These are phyloP conservation scores for Cyclaneusma minus DNA, from an alignment of 2,329 filamentous ascomycete species.

Conservation along the genomic window DNA sequence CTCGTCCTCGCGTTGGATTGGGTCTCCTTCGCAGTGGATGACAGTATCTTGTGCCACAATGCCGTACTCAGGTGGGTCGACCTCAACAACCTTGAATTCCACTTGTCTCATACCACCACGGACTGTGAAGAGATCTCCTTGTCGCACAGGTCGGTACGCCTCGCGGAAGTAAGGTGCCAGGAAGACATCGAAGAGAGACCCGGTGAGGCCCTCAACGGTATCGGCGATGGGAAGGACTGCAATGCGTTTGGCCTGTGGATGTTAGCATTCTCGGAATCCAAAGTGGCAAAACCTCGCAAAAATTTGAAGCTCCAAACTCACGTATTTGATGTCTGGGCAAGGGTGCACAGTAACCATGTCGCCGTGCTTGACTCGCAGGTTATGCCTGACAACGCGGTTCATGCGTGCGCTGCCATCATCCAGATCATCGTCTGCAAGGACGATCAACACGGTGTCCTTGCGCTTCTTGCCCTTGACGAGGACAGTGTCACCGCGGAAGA, in stretches of 20 bases:
- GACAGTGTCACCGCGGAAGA: conserved; percentile 97
- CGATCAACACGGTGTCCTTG: conserved; percentile 96
- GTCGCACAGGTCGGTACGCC: conserved; percentile 91
- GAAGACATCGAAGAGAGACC: conserved; percentile 97
- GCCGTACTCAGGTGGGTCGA: conserved; percentile 94
- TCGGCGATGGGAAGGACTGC: conserved; percentile 96
- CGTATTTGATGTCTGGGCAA: conserved; percentile 99
- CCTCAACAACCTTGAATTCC: conserved; percentile 98
- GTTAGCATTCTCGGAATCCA: conserved; percentile 10
- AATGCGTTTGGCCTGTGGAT: conserved; percentile 79
- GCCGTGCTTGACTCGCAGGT: conserved; percentile 94
- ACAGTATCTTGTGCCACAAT: conserved; percentile 98
- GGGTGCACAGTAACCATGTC: conserved; percentile 95
- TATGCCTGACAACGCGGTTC: conserved; percentile 97
- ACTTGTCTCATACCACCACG: conserved; percentile 98
- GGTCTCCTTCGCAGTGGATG: conserved; percentile 96
- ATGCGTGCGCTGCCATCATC: conserved; percentile 95
- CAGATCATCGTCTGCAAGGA: conserved; percentile 91
- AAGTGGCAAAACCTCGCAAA: not conserved
- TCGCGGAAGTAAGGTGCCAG: conserved; percentile 99
- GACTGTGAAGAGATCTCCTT: conserved; percentile 95
- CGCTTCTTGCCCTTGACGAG: conserved; percentile 99
- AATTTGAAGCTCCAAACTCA: conserved; percentile 30
- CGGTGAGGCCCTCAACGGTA: conserved; percentile 93
- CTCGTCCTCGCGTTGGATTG: conserved; percentile 94